Evolutionary conservation across 345 rosid genomes (phyloP).

Genomic region (Salix udensis): DNA sequence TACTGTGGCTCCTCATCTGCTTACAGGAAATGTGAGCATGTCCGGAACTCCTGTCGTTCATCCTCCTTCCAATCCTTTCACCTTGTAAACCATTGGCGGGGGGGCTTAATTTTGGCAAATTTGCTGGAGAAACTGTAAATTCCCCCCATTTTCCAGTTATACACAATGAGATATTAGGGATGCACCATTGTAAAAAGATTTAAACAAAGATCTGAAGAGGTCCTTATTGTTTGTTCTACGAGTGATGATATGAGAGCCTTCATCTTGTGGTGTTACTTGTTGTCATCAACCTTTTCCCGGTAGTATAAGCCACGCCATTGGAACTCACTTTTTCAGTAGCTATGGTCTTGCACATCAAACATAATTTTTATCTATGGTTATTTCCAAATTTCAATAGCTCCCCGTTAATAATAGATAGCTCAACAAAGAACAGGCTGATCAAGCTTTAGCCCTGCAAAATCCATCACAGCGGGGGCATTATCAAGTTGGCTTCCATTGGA

Average conservation of each 20-base stretch:
- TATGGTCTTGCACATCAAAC: background rate
- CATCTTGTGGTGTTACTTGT: background rate
- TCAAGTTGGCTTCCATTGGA: background rate
- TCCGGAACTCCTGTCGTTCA: slow-evolving; percentile 50
- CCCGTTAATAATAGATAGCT: background rate
- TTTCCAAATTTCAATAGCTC: background rate
- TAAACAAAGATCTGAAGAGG: background rate
- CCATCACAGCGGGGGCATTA: background rate
- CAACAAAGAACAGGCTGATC: background rate
- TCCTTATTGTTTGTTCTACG: background rate
- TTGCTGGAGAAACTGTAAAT: background rate
- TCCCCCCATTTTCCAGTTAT: background rate
- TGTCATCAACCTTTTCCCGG: background rate
- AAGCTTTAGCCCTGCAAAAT: background rate
- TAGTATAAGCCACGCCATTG: background rate
- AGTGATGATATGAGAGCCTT: background rate
- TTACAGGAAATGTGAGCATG: slow-evolving; percentile 54
- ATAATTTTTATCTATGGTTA: background rate
- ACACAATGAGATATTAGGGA: background rate
- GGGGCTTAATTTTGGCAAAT: background rate
- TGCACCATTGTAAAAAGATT: background rate
- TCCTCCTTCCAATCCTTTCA: slow-evolving; percentile 60
- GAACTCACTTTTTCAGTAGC: background rate
- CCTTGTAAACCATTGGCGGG: slow-evolving; percentile 36
- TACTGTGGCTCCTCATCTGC: slow-evolving; percentile 44